Evolutionary conservation across 1,284 basidiomycete species (phyloP).

Genomic region (Sanguinoderma infundibulare): DNA sequence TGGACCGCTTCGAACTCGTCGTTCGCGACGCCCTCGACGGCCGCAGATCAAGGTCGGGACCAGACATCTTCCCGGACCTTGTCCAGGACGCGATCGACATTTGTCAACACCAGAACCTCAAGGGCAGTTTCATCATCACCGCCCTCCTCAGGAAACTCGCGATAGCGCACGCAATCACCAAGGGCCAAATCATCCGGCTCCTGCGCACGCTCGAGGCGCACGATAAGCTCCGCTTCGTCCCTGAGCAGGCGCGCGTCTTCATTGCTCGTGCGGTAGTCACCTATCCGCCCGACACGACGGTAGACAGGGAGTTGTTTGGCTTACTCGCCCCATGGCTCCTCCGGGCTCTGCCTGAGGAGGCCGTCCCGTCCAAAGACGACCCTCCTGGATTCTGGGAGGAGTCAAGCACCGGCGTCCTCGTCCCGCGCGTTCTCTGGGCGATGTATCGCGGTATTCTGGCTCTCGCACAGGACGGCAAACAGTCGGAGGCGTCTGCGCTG

Average conservation of each 20-base stretch:
- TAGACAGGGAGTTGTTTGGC: constrained; percentile 12
- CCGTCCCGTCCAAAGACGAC: neutral
- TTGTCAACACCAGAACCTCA: neutral
- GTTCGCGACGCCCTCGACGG: neutral
- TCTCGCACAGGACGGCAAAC: constrained; percentile 18
- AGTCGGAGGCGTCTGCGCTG: constrained; percentile 25
- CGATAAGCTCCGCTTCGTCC: constrained; percentile 5
- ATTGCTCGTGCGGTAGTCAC: neutral
- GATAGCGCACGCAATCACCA: constrained; percentile 3
- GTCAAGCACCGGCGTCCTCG: neutral
- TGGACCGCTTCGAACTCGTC: neutral
- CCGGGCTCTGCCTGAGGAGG: neutral
- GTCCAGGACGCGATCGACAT: constrained; percentile 15
- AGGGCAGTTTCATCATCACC: neutral
- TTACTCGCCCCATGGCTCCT: constrained; percentile 9
- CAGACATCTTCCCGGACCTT: neutral
- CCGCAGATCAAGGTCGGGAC: neutral
- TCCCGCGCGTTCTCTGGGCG: constrained; percentile 22
- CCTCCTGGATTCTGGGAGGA: neutral
- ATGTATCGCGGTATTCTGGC: constrained; percentile 23
- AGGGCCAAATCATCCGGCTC: constrained; percentile 11
- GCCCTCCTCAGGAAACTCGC: constrained; percentile 11
- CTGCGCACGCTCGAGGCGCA: constrained; percentile 10
- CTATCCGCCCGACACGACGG: constrained; percentile 2
- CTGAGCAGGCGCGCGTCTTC: neutral